Evolutionary conservation across 768 basidiomycete species (phyloP).

Genomic region (Lentinula lateritia): DNA sequence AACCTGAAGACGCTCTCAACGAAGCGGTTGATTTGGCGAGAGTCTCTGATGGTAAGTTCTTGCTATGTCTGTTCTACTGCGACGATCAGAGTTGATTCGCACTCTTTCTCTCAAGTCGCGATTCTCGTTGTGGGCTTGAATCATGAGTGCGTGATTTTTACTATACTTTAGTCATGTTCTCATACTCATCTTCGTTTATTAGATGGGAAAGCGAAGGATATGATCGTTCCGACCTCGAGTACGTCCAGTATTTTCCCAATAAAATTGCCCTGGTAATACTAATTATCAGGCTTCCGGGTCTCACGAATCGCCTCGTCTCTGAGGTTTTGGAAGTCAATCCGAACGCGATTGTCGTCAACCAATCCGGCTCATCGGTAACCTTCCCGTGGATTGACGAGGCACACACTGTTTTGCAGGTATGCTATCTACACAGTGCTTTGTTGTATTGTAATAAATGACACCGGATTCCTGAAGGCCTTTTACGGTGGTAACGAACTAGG

Average conservation of each 20-base stretch:
- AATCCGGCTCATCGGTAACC: slow-evolving; percentile 46
- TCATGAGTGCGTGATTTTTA: slow-evolving; percentile 33
- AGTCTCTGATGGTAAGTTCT: slow-evolving; percentile 30
- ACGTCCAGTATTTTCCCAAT: slow-evolving; percentile 1
- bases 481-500: slow-evolving; percentile 54
- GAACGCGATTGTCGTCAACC: slow-evolving; percentile 51
- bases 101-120: slow-evolving; percentile 18
- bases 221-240: slow-evolving; percentile 46
- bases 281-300: slow-evolving; percentile 37
- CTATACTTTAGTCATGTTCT: slow-evolving; percentile 12
- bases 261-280: background rate
- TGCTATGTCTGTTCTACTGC: background rate
- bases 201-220: slow-evolving; percentile 57
- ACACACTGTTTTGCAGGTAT: slow-evolving; percentile 32
- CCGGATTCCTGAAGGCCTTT: slow-evolving; percentile 30
- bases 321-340: slow-evolving; percentile 46
- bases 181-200: background rate
- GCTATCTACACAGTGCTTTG: background rate
- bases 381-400: slow-evolving; percentile 48
- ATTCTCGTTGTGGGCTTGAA: slow-evolving; percentile 52
- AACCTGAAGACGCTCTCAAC: slow-evolving; percentile 32
- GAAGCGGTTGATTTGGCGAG: slow-evolving; percentile 34
- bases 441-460: too few relatives aligned
- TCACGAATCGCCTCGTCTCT: slow-evolving; percentile 44
- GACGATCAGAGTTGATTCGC: background rate